Conservation (phyloP, 2,329 filamentous ascomycete species). For the Fusarium palustre region DNA sequence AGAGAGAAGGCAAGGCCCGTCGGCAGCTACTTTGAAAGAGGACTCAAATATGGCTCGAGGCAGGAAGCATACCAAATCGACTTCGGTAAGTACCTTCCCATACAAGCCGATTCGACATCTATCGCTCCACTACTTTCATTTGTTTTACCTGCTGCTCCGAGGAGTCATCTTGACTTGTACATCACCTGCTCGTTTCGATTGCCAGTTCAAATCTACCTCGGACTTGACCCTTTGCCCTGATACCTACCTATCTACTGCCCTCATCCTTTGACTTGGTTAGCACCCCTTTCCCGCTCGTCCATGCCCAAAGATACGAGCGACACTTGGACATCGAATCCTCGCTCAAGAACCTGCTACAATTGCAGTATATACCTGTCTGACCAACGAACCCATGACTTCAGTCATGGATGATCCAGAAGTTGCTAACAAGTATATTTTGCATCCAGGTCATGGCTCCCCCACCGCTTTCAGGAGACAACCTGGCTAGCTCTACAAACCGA, state of each 20-base stretch:
- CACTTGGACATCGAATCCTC: neutral
- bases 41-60: slow-evolving; percentile 35
- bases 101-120: slow-evolving; percentile 3
- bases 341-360: neutral
- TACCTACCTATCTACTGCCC: slow-evolving; percentile 24
- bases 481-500: slow-evolving; percentile 43
- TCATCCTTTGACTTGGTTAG: slow-evolving; percentile 27
- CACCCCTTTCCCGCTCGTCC: slow-evolving; percentile 47
- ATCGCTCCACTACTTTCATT: slow-evolving; percentile 28
- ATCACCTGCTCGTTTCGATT: slow-evolving; percentile 44
- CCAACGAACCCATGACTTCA: slow-evolving; percentile 2
- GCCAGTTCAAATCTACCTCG: slow-evolving; percentile 38
- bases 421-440: slow-evolving; percentile 33
- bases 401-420: neutral
- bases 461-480: slow-evolving; percentile 35
- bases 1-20: neutral
- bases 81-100: slow-evolving; percentile 35
- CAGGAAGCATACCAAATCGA: slow-evolving; percentile 33
- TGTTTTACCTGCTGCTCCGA: slow-evolving; percentile 18
- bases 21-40: slow-evolving; percentile 4
- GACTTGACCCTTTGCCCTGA: slow-evolving; percentile 19
- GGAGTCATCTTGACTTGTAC: slow-evolving; percentile 25
- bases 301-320: slow-evolving; percentile 3
- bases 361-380: neutral
- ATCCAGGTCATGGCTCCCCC: slow-evolving; percentile 56